These are phyloP conservation scores for Penicillium waksmanii DNA, from an alignment of 495 filamentous ascomycete species.

Conservation along the genomic window DNA sequence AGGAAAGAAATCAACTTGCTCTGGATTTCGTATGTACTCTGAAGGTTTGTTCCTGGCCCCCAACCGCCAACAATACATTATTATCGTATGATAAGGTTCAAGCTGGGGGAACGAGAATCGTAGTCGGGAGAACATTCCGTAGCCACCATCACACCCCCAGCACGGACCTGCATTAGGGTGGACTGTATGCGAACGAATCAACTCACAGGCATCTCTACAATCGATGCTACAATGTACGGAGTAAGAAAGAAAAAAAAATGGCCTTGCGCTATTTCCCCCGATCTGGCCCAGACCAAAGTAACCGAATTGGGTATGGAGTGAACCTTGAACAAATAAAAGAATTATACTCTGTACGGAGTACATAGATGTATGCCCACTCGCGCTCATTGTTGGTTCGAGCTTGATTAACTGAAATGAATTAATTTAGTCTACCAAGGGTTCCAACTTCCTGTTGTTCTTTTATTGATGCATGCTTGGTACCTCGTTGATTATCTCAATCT, in stretches of 20 bases:
- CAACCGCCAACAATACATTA: conserved; percentile 3
- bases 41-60: background rate
- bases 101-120: conserved; percentile 7
- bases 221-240: conserved; percentile 1
- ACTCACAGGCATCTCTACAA: conserved; percentile 8
- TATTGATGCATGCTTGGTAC: background rate
- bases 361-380: background rate
- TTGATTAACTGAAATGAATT: conserved; percentile 6
- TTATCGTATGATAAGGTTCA: conserved; percentile 12
- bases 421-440: background rate
- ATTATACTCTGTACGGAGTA: background rate
- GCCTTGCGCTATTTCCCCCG: background rate
- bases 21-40: background rate
- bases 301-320: conserved; percentile 2
- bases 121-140: conserved; percentile 17
- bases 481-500: background rate
- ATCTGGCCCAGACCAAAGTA: background rate
- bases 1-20: background rate
- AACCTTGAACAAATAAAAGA: background rate
- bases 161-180: conserved; percentile 15
- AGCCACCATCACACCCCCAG: conserved; percentile 9
- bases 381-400: background rate
- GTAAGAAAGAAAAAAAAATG: background rate
- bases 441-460: background rate
- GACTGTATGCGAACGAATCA: conserved; percentile 3